A percentile compares a stretch with the other conserved stretches of the same genome.
phyloP scores from a whole-genome alignment of 78 protist genomes.

The Dictyostelium firmibasis region DNA sequence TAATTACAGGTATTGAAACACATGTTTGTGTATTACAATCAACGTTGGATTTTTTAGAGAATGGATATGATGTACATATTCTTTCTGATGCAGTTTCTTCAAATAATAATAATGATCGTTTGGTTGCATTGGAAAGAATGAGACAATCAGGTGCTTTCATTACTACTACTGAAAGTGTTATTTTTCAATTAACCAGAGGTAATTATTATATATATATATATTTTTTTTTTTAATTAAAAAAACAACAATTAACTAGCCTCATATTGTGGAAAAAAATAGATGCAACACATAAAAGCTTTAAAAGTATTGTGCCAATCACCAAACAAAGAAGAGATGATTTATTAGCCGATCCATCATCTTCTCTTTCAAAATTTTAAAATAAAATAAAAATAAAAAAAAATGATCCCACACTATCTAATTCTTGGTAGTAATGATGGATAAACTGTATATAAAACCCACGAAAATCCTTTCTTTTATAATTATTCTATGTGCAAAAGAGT shows the following conservation, averaged over 20 bases:
- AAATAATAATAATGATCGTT: conserved; percentile 4
- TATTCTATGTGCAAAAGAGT: too few species aligned
- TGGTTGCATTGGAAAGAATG: conserved; percentile 74
- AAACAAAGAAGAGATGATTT: neutral
- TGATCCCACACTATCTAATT: too few species aligned
- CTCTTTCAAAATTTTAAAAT: neutral
- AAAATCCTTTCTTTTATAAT: too few species aligned
- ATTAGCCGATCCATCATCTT: neutral
- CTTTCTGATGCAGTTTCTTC: conserved; percentile 81
- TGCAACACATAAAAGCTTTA: neutral
- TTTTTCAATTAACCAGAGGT: neutral
- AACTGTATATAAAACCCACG: too few species aligned
- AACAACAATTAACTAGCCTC: too few species aligned
- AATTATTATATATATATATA: too few species aligned
- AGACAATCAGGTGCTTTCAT: conserved; percentile 67
- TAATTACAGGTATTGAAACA: conserved; percentile 83
- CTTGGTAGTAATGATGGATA: too few species aligned
- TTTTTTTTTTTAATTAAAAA: too few species aligned
- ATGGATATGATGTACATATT: conserved; percentile 83
- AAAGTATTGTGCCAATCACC: neutral
- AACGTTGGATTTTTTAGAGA: conserved; percentile 67
- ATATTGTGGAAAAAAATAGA: neutral
- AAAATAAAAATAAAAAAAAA: too few species aligned
- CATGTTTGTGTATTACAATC: conserved; percentile 86
- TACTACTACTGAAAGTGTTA: neutral